These are phyloP conservation scores for Tuber magnatum DNA, from an alignment of 495 filamentous ascomycete genomes.

Conservation along the genomic window DNA sequence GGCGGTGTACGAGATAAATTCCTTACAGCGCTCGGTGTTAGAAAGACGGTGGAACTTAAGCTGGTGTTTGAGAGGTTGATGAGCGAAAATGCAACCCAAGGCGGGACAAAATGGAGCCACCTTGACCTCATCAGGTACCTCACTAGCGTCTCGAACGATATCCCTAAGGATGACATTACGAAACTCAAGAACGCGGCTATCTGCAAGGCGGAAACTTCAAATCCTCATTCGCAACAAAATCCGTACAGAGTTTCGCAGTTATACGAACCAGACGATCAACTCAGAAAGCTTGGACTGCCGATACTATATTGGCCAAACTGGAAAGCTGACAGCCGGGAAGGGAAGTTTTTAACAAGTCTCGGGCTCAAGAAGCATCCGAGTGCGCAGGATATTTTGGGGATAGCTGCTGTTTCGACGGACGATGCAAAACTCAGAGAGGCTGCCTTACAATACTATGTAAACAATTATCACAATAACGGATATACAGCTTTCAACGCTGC, in stretches of 20 bases:
- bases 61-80: slow-evolving; percentile 87
- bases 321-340: slow-evolving; percentile 58
- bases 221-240: slow-evolving; percentile 40
- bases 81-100: slow-evolving; percentile 45
- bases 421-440: slow-evolving; percentile 54
- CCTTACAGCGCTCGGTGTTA: slow-evolving; percentile 69
- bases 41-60: slow-evolving; percentile 79
- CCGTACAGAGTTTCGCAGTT: slow-evolving; percentile 76
- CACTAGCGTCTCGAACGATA: slow-evolving; percentile 79
- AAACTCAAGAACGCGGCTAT: slow-evolving; percentile 68
- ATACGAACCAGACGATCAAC: slow-evolving; percentile 68
- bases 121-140: slow-evolving; percentile 92
- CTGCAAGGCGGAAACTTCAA: slow-evolving; percentile 64
- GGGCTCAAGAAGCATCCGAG: slow-evolving; percentile 64
- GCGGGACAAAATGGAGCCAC: slow-evolving; percentile 71
- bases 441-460: slow-evolving; percentile 75
- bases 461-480: slow-evolving; percentile 65
- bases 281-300: slow-evolving; percentile 62
- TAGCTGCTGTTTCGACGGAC: slow-evolving; percentile 54
- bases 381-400: slow-evolving; percentile 66
- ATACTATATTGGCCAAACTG: slow-evolving; percentile 83
- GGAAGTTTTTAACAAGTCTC: slow-evolving; percentile 60
- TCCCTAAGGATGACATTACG: slow-evolving; percentile 73
- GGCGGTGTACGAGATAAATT: slow-evolving; percentile 83
- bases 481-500: slow-evolving; percentile 59